These are phyloP conservation scores for Backusella macrospora DNA, from an alignment of 192 early-diverging fungal genomes.

Conservation along the genomic window DNA sequence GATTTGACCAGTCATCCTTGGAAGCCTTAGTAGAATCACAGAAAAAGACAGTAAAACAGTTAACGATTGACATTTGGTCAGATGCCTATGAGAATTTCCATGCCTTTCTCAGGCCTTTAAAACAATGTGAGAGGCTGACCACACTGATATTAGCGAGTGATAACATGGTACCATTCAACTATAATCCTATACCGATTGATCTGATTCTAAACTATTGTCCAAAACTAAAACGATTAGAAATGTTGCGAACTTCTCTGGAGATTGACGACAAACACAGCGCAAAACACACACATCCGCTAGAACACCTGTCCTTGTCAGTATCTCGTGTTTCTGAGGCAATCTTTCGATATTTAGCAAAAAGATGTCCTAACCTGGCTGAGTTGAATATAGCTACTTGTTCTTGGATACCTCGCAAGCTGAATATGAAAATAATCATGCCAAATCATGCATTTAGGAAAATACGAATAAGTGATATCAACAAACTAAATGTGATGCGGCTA, in stretches of 20 bases:
- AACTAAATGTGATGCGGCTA: not conserved
- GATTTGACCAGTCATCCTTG: not conserved
- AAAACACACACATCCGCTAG: not conserved
- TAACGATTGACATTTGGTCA: not conserved
- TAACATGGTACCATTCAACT: not conserved
- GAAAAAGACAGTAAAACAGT: not conserved
- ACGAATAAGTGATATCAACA: not conserved
- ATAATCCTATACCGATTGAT: not conserved
- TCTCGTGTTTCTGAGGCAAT: not conserved
- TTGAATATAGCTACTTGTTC: not conserved
- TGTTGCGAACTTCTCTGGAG: not conserved
- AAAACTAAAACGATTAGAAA: not conserved
- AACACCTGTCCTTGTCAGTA: not conserved
- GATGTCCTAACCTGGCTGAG: not conserved
- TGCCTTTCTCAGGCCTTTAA: not conserved
- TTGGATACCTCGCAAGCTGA: not conserved
- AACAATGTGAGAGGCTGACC: not conserved
- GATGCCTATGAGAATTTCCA: not conserved
- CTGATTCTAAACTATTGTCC: constrained; percentile 2
- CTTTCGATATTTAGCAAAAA: not conserved
- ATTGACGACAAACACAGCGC: constrained; percentile 1
- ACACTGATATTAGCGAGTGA: not conserved
- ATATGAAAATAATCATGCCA: not conserved
- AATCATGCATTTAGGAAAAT: not conserved
- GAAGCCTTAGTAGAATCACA: not conserved